Evolutionary conservation across 352 stramenopile species (phyloP), one percentile per base, ranked within the genome.

Genomic region (Peronospora destructor): DNA sequence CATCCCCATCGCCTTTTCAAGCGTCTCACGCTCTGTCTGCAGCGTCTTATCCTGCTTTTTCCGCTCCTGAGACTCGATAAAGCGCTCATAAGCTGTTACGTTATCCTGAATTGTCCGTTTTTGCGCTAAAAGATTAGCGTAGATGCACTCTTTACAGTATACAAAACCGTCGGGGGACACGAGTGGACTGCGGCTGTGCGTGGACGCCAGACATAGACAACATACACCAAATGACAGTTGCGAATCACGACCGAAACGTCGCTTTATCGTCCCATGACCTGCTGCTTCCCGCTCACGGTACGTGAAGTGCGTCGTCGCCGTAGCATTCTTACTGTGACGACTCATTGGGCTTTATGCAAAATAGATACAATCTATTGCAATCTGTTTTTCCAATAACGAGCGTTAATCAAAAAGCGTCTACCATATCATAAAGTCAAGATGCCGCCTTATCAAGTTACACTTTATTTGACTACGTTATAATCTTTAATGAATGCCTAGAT

Each of bases 111-210:
- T 90, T 16, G 77, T 53, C 44, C 79, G 80, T 58, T 93, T 93
- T 49, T 93, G 83, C 8, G 77, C 66, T 26, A 93, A 64, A 19
- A 93, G 58, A 56, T 93, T 93, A 25, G 76, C 64, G 69, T 93
- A 93, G 53, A 93, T 91, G 59, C 83, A 93, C 59, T 90, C 83
- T 47, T 91, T 91, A 65, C 83, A 93, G 59, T 84, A 93, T 12
- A 93, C 53, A 40, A 73, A 93, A 25, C 83, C 83, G 14, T 60
- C 70, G 1, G 80, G 83, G 9, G 75, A 90, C 44, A 76, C 69
- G 6, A 89, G 62, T n/a, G 83, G 78, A 25, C 63, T 67, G 48
- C 81, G 78, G 45, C 62, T 57, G 42, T 66, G 54, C 23, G 75
- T 84, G 13, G 59, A 65, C 36, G 82, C 62, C 41, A 91, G 62